These are phyloP conservation scores for Cyberlindnera lachancei DNA, from an alignment of 805 yeast species.

Conservation along the genomic window DNA sequence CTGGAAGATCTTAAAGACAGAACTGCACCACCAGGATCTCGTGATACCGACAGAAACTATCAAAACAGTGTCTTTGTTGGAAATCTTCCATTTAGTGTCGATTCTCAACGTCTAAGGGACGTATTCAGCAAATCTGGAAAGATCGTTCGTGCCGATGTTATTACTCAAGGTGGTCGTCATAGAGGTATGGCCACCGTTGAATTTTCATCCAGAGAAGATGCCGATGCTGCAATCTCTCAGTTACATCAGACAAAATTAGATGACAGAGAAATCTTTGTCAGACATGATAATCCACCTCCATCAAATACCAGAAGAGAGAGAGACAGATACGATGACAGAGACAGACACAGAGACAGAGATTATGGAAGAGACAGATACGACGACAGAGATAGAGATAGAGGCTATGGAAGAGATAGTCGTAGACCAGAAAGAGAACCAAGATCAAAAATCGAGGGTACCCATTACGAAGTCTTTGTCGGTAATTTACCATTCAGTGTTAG, in stretches of 20 bases:
- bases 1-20: slow-evolving; percentile 26
- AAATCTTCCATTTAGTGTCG: slow-evolving; percentile 59
- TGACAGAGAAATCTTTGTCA: slow-evolving; percentile 79
- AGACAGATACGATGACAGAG: slow-evolving; percentile 6
- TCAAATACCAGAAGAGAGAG: slow-evolving; percentile 11
- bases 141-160: slow-evolving; percentile 76
- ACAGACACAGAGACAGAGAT: slow-evolving; percentile 5
- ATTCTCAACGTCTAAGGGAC: slow-evolving; percentile 51
- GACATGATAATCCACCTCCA: slow-evolving; percentile 89
- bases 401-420: slow-evolving; percentile 8
- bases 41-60: slow-evolving; percentile 48
- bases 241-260: slow-evolving; percentile 56
- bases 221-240: slow-evolving; percentile 59
- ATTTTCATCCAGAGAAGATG: slow-evolving; percentile 57
- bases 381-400: slow-evolving; percentile 11
- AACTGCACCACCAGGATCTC: slow-evolving; percentile 18
- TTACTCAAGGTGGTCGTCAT: slow-evolving; percentile 69
- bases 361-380: slow-evolving; percentile 15
- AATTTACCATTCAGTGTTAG: slow-evolving; percentile 75
- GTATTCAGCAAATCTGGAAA: slow-evolving; percentile 54
- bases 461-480: slow-evolving; percentile 61
- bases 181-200: slow-evolving; percentile 93
- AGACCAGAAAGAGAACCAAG: slow-evolving; percentile 6
- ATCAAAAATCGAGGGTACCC: slow-evolving; percentile 18
- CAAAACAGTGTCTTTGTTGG: slow-evolving; percentile 67